Conservation (phyloP, 139 green algal species). For the Chlamydomonas applanata region DNA sequence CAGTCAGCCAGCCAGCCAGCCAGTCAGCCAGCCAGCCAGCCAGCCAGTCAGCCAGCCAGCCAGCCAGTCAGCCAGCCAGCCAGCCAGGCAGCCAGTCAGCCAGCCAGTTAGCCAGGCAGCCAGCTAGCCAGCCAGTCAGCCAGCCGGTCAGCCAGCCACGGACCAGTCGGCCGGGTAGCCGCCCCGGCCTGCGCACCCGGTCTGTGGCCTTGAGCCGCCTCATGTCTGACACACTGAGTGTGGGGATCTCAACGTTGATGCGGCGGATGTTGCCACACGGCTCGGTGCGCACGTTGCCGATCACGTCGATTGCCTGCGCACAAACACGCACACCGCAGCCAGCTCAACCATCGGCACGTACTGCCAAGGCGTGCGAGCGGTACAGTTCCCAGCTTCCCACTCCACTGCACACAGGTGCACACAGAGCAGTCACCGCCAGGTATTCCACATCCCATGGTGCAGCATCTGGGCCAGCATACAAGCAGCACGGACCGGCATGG, state of each 20-base stretch:
- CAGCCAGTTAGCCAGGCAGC: too few relatives aligned
- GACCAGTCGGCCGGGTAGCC: too few relatives aligned
- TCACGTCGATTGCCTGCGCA: constrained; percentile 53
- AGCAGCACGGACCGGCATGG: too few relatives aligned
- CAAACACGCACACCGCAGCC: not conserved
- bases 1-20: too few relatives aligned
- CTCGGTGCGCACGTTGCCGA: constrained; percentile 52
- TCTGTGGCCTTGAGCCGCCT: constrained; percentile 67
- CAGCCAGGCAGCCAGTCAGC: too few relatives aligned
- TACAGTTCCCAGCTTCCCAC: not conserved
- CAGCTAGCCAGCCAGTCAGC: too few relatives aligned
- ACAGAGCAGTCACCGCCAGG: not conserved
- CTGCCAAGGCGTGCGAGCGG: not conserved
- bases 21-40: too few relatives aligned
- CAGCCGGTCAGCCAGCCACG: too few relatives aligned
- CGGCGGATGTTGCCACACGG: constrained; percentile 66
- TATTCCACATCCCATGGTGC: not conserved
- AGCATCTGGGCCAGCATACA: too few relatives aligned
- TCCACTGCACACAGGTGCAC: not conserved
- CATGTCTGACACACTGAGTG: constrained; percentile 70
- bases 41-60: too few relatives aligned
- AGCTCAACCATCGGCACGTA: not conserved
- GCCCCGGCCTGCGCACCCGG: constrained; percentile 34
- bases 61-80: too few relatives aligned
- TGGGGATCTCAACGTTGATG: constrained; percentile 76